phyloP scores from a whole-genome alignment of 1,284 basidiomycete genomes.

The Entoloma clypeatum region DNA sequence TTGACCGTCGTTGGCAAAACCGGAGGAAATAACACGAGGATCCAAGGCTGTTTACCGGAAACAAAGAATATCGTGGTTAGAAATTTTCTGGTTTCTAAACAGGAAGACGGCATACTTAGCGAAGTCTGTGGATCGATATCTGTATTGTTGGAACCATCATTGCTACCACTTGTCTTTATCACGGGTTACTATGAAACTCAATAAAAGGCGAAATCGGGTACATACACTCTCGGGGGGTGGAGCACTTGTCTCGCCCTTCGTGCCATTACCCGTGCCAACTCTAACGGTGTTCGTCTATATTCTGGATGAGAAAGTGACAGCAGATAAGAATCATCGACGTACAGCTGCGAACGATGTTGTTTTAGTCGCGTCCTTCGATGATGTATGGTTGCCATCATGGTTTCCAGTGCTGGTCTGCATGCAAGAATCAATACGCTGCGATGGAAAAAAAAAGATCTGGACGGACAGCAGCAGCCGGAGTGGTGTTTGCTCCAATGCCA shows the following conservation, averaged over 20 bases:
- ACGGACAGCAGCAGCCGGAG: neutral
- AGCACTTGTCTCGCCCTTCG: neutral
- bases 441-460: neutral
- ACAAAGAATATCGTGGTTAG: conserved; percentile 6
- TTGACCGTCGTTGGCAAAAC: conserved; percentile 44
- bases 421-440: neutral
- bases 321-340: too few species aligned
- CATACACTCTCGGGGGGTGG: neutral
- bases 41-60: conserved; percentile 39
- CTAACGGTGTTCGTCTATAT: conserved; percentile 10
- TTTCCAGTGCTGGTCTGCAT: conserved; percentile 13
- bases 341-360: too few species aligned
- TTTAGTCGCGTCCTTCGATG: too few species aligned
- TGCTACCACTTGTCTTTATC: conserved; percentile 8
- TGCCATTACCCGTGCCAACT: neutral
- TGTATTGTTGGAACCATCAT: conserved; percentile 7
- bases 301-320: too few species aligned
- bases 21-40: conserved; percentile 37
- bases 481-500: conserved; percentile 2
- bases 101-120: conserved; percentile 23
- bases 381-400: conserved; percentile 7
- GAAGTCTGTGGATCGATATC: conserved; percentile 28
- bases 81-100: neutral
- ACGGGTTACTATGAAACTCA: conserved; percentile 3
- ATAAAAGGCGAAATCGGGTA: neutral